These are phyloP conservation scores for Cetraspora pellucida DNA, from an alignment of 192 early-diverging fungal genomes.

Conservation along the genomic window DNA sequence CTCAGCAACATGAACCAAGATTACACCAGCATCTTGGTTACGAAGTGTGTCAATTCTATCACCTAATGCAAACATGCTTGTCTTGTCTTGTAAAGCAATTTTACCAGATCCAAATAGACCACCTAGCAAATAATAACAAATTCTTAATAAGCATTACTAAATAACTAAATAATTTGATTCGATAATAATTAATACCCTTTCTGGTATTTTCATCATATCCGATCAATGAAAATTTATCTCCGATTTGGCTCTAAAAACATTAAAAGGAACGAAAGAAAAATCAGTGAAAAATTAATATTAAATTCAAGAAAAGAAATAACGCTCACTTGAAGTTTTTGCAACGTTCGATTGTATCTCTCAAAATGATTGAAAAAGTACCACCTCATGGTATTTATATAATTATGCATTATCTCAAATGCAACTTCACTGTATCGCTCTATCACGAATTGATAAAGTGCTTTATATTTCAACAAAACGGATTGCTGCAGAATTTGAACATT, in stretches of 20 bases:
- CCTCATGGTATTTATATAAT: constrained; percentile 81
- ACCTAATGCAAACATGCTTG: constrained; percentile 83
- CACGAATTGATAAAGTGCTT: constrained; percentile 89
- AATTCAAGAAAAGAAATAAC: neutral
- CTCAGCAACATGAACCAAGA: constrained; percentile 81
- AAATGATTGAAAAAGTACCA: constrained; percentile 91
- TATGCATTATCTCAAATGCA: constrained; percentile 82
- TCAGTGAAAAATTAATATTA: neutral
- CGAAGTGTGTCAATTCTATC: constrained; percentile 79
- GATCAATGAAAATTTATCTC: constrained; percentile 84
- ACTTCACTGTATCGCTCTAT: constrained; percentile 86
- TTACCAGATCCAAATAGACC: constrained; percentile 73
- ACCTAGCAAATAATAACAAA: neutral
- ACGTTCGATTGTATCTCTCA: constrained; percentile 79
- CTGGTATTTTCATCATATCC: constrained; percentile 80
- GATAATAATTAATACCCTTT: constrained; percentile 50
- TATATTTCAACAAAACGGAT: constrained; percentile 88
- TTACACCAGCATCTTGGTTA: constrained; percentile 79
- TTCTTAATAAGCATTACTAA: neutral
- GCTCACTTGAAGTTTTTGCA: constrained; percentile 74
- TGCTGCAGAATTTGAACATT: constrained; percentile 94
- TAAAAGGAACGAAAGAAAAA: neutral
- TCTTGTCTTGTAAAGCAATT: constrained; percentile 72
- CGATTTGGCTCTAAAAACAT: constrained; percentile 55
- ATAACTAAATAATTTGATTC: neutral